phyloP scores from a whole-genome alignment of 176 grass and related monocot genomes.

The Bolboschoenus planiculmis region DNA sequence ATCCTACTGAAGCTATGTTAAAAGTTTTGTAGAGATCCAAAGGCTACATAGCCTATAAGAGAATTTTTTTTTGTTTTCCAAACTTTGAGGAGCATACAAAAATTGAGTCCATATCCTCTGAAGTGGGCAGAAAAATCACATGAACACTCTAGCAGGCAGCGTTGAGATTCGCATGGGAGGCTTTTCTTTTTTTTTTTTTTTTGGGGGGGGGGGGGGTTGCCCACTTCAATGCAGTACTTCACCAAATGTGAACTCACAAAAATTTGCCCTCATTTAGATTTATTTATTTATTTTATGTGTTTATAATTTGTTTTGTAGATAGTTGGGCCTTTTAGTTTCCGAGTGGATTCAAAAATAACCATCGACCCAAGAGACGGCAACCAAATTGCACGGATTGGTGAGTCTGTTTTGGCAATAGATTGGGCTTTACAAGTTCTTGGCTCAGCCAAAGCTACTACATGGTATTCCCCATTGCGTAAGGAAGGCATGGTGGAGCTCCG shows the following conservation, averaged over 20 bases:
- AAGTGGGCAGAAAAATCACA: too few relatives aligned
- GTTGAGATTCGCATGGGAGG: too few relatives aligned
- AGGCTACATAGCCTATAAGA: background rate
- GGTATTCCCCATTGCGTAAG: constrained; percentile 71
- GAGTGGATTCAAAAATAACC: constrained; percentile 57
- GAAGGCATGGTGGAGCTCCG: constrained; percentile 88
- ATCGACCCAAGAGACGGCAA: constrained; percentile 43
- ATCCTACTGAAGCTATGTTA: background rate
- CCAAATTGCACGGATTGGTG: constrained; percentile 46
- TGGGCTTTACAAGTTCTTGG: constrained; percentile 90
- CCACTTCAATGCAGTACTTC: too few relatives aligned
- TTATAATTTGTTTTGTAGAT: constrained; percentile 37
- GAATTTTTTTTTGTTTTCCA: background rate
- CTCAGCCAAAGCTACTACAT: constrained; percentile 91
- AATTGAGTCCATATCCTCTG: too few relatives aligned
- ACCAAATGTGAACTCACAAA: too few relatives aligned
- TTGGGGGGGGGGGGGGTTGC: too few relatives aligned
- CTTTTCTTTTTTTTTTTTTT: too few relatives aligned
- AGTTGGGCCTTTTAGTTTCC: constrained; percentile 87
- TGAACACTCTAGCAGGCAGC: too few relatives aligned
- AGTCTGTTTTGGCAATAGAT: constrained; percentile 70
- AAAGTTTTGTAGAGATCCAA: background rate
- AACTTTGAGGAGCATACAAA: background rate
- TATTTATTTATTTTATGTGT: background rate
- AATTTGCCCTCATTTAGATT: background rate